phyloP scores from a whole-genome alignment of 192 early-diverging fungal species.

The Rhizophagus clarus region DNA sequence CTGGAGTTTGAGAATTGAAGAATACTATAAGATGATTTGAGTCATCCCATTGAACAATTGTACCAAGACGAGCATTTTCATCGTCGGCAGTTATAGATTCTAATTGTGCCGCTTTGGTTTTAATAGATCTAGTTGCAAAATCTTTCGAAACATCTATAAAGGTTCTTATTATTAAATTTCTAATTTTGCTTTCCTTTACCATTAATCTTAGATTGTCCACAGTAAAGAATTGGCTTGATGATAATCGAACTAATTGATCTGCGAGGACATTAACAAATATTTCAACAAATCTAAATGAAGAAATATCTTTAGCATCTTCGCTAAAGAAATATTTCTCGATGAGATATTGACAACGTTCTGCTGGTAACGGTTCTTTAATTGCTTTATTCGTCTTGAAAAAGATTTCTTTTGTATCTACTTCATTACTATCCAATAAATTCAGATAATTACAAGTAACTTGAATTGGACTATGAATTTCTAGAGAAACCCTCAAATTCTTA shows the following conservation, averaged over 20 bases:
- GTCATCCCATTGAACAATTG: background rate
- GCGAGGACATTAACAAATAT: slow-evolving; percentile 35
- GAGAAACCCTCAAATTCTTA: slow-evolving; percentile 13
- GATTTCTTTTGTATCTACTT: slow-evolving; percentile 22
- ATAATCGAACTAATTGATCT: slow-evolving; percentile 35
- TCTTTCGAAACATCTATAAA: slow-evolving; percentile 18
- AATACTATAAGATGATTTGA: slow-evolving; percentile 21
- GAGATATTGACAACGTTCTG: slow-evolving; percentile 11
- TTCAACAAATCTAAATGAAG: slow-evolving; percentile 31
- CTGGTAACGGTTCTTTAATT: background rate
- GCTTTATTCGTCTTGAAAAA: background rate
- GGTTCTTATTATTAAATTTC: slow-evolving; percentile 14
- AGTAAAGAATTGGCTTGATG: slow-evolving; percentile 27
- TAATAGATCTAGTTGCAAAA: slow-evolving; percentile 17
- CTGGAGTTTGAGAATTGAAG: slow-evolving; percentile 1
- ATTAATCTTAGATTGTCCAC: slow-evolving; percentile 32
- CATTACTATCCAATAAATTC: background rate
- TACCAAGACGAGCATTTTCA: background rate
- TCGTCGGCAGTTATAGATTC: background rate
- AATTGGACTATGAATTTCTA: slow-evolving; percentile 24
- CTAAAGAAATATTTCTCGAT: slow-evolving; percentile 33
- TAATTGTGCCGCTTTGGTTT: background rate
- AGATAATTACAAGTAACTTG: slow-evolving; percentile 28
- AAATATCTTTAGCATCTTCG: background rate
- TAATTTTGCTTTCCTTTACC: slow-evolving; percentile 15